Evolutionary conservation across 768 basidiomycete species (phyloP).

Genomic region (Boletus sp.): DNA sequence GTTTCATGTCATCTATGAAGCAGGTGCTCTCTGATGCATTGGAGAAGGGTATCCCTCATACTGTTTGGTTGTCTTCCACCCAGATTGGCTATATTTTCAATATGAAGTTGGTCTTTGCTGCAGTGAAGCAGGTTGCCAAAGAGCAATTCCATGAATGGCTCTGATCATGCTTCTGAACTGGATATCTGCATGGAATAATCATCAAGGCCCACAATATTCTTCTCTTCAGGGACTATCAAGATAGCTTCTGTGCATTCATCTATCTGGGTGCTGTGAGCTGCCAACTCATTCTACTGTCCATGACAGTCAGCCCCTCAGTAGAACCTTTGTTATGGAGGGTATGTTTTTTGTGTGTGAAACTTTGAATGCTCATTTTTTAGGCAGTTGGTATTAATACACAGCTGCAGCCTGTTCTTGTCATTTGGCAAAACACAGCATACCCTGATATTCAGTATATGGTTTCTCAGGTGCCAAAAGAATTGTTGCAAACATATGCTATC

Average conservation of each 20-base stretch:
- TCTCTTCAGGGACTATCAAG: not conserved
- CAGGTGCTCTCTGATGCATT: not conserved
- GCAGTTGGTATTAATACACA: not conserved
- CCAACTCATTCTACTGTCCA: not conserved
- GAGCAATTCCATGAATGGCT: not conserved
- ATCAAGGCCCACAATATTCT: not conserved
- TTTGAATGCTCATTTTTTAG: not conserved
- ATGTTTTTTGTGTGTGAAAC: not conserved
- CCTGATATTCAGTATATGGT: not conserved
- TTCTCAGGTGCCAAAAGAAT: not conserved
- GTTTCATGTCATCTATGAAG: not conserved
- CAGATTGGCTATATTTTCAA: not conserved
- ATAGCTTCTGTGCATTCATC: not conserved
- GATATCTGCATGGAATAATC: not conserved
- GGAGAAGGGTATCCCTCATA: not conserved
- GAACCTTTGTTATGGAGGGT: not conserved
- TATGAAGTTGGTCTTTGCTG: not conserved
- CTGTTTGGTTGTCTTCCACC: not conserved
- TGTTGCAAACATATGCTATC: not conserved
- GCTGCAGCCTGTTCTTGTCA: not conserved
- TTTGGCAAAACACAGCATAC: not conserved
- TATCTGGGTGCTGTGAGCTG: not conserved
- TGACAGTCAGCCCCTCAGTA: not conserved
- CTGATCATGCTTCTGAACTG: not conserved
- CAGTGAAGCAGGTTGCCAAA: not conserved